Conservation (phyloP, 192 early-diverging fungal species). For the Mortierella alpina region DNA sequence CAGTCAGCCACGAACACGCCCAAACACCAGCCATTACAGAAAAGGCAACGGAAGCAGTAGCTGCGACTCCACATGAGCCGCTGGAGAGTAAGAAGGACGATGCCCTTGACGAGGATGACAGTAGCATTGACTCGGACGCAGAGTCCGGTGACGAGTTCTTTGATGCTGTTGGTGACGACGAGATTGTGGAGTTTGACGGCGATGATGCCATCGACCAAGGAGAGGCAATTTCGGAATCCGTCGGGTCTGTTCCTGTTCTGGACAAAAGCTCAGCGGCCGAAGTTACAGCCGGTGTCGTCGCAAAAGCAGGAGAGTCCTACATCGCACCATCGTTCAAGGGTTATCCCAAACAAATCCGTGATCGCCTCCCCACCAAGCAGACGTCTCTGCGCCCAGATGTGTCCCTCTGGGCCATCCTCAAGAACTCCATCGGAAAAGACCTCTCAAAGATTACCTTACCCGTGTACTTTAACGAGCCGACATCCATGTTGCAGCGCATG, state of each 20-base stretch:
- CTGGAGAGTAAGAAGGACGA: background rate
- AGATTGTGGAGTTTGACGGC: constrained; percentile 47
- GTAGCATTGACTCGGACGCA: constrained; percentile 23
- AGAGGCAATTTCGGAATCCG: background rate
- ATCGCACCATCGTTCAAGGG: constrained; percentile 54
- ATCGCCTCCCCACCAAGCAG: constrained; percentile 61
- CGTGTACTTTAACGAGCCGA: constrained; percentile 91
- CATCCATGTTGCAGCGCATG: constrained; percentile 87
- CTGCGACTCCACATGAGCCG: background rate
- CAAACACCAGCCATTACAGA: background rate
- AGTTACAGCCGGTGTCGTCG: background rate
- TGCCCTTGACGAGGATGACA: background rate
- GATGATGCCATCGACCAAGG: constrained; percentile 9
- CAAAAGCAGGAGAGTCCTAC: constrained; percentile 20
- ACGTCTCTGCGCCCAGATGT: constrained; percentile 71
- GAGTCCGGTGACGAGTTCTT: constrained; percentile 75
- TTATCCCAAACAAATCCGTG: constrained; percentile 56
- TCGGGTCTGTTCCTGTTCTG: background rate
- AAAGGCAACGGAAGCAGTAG: background rate
- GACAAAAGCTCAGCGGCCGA: background rate
- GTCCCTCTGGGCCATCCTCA: constrained; percentile 87
- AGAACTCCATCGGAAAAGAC: constrained; percentile 89
- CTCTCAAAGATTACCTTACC: constrained; percentile 86
- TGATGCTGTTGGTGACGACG: constrained; percentile 65
- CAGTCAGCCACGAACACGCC: background rate